These are phyloP conservation scores for Kodamaea sp. DNA, from an alignment of 1,139 yeast species.

Conservation along the genomic window DNA sequence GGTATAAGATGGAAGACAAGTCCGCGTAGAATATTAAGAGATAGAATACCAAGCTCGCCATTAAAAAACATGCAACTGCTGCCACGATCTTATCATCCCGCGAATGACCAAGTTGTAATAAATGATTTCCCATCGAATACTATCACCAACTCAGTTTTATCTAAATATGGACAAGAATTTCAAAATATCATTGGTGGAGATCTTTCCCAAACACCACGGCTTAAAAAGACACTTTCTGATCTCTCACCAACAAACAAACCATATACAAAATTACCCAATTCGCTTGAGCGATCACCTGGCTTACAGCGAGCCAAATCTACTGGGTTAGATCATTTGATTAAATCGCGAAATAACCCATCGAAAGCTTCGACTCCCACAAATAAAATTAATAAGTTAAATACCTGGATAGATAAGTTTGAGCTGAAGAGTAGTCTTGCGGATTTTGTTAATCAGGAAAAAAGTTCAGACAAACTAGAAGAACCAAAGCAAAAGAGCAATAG, in stretches of 20 bases:
- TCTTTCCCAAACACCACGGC: slow-evolving; percentile 20
- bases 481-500: slow-evolving; percentile 3
- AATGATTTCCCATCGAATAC: slow-evolving; percentile 25
- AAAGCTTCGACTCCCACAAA: slow-evolving; percentile 5
- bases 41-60: slow-evolving; percentile 35
- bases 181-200: not conserved
- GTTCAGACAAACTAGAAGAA: not conserved
- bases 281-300: slow-evolving; percentile 17
- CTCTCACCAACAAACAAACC: slow-evolving; percentile 14
- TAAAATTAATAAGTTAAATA: slow-evolving; percentile 17
- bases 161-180: not conserved
- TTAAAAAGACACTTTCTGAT: slow-evolving; percentile 29
- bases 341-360: slow-evolving; percentile 4
- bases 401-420: slow-evolving; percentile 37
- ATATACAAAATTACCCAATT: slow-evolving; percentile 3
- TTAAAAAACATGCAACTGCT: slow-evolving; percentile 22
- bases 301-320: slow-evolving; percentile 30
- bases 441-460: too few relatives aligned
- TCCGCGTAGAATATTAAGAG: slow-evolving; percentile 18
- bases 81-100: not conserved
- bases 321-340: slow-evolving; percentile 18
- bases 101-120: not conserved
- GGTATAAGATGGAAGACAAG: slow-evolving; percentile 43
- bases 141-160: slow-evolving; percentile 2
- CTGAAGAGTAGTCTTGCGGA: slow-evolving; percentile 2